Percentiles rank a stretch among this genome's conserved stretches.
Evolutionary conservation across 805 yeast species (phyloP).

Genomic region (Peterozyma xylosa): DNA sequence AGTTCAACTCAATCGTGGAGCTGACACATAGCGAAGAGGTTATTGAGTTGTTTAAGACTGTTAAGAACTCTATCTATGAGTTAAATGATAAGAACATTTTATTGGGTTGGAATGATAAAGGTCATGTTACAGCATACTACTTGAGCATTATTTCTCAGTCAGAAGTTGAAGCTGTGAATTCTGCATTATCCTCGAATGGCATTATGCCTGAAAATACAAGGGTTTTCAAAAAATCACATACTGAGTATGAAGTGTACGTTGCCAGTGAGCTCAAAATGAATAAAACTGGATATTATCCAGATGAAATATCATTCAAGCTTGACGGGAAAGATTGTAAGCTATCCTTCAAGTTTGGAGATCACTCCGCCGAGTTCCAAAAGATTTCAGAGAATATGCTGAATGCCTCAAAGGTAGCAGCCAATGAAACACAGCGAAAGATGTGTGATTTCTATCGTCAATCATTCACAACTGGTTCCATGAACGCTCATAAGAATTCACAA

Average conservation of each 20-base stretch:
- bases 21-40: constrained; percentile 27
- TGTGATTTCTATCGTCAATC: constrained; percentile 58
- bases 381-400: constrained; percentile 47
- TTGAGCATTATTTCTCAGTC: constrained; percentile 42
- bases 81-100: constrained; percentile 40
- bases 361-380: constrained; percentile 50
- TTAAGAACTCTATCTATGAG: constrained; percentile 43
- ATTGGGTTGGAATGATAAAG: constrained; percentile 73
- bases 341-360: constrained; percentile 71
- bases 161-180: constrained; percentile 63
- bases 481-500: constrained; percentile 80
- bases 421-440: constrained; percentile 64
- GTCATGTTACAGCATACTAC: constrained; percentile 73
- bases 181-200: constrained; percentile 53
- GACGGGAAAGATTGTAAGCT: constrained; percentile 34
- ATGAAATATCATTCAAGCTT: constrained; percentile 27
- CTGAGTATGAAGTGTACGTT: constrained; percentile 50
- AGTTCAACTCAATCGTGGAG: constrained; percentile 42
- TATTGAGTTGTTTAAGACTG: constrained; percentile 29
- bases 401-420: constrained; percentile 62
- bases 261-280: constrained; percentile 56
- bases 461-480: constrained; percentile 75
- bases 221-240: constrained; percentile 45
- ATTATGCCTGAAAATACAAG: constrained; percentile 79
- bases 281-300: constrained; percentile 45